Base-by-base conservation (phyloP, 129 eudicot genomes). In the Lactuca saligna region DNA sequence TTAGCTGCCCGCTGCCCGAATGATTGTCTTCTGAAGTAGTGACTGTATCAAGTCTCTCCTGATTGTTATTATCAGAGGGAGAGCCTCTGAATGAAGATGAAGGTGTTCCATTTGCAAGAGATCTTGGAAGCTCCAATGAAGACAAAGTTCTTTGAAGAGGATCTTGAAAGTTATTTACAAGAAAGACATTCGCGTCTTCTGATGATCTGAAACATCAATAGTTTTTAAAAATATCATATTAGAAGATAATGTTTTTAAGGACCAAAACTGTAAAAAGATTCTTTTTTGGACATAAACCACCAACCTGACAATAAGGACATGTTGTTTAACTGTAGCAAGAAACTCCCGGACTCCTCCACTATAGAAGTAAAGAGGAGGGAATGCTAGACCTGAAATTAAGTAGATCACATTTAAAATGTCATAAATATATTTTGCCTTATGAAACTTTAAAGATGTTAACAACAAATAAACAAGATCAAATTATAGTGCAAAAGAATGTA, bases 61-160 rank as follows among this genome's bases (percentile, higher is more conserved):
- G 79, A 54, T 76, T 80, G 70, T 62, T 76, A 67, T 62, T 76
- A 41, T 34, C 53, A 54, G 84, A 60, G 42, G 85, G 76, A 31
- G 85, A 75, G 20, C 71, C 87, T 67, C 38, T 76, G 57, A 51
- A 64, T 13, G 79, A 73, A 64, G 82, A 78, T 57, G 86, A 78
- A 75, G 97, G 79, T 54, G 84, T 77, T 54, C 85, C 76, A 49
- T 77, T 84, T 57, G 91, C 81, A 80, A 87, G 87, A 78, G 94
- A 51, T 82, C 84, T 81, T 51, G 97, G 97, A 72, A 94, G 95
- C 84, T 87, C 96, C 85, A 94, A 84, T 54, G 99, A 94, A 71
- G 97, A 89, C 54, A 94, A 64, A 70, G 97, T 89, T 85, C 85
- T 90, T 97, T 94, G 99, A 51, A 94, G 94, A 69, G 99, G 99